Base-by-base conservation (phyloP, 1,284 basidiomycete genomes). In the Pseudozyma flocculosa region DNA sequence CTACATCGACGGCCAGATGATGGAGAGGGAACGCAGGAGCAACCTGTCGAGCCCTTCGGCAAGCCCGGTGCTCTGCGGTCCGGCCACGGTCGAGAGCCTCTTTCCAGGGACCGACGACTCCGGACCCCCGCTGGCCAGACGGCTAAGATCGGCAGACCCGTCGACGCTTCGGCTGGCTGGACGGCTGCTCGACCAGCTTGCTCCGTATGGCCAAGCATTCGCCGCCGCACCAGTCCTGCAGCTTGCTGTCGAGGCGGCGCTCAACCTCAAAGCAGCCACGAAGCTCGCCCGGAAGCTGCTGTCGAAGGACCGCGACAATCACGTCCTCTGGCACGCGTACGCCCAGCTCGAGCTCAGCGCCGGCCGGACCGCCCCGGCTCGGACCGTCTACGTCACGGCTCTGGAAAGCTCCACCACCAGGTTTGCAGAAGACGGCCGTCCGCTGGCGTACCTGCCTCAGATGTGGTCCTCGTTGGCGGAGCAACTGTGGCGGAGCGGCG, bases 241-340 rank as follows among this genome's bases (percentile, higher is more conserved):
- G 3, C 41, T 43, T n/a, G 41, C 23, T 5, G 15, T 43, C n/a
- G 22, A 24, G n/a, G 22, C 41, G 3, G 11, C 15, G 5, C 23
- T 8, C n/a, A 43, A 18, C 26, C 5, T 29, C 23, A 24, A 29
- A 17, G 5, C 26, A 13, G 41, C 41, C 4, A 17, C n/a, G 7
- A 43, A 38, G 45, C 37, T 47, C 7, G 45, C 45, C 23, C 42
- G 29, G 24, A 39, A 47, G 24, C 19, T 47, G 5, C 24, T 47
- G 23, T 19, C 36, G 9, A 23, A 22, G 10, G 23, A 37, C 2
- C 30, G 37, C 4, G 22, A 40, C 21, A 40, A 47, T 22, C 21
- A n/a, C n/a, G 11, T 32, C 17, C 45, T 47, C 18, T 47, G 45
- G 45, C 21, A 47, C 36, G 45, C 45, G 7, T 47, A 47, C 37